A percentile compares a stretch with the other conserved stretches of the same genome.
These are phyloP conservation scores for Phytopythium litorale DNA, from an alignment of 352 stramenopile genomes.

Conservation along the genomic window DNA sequence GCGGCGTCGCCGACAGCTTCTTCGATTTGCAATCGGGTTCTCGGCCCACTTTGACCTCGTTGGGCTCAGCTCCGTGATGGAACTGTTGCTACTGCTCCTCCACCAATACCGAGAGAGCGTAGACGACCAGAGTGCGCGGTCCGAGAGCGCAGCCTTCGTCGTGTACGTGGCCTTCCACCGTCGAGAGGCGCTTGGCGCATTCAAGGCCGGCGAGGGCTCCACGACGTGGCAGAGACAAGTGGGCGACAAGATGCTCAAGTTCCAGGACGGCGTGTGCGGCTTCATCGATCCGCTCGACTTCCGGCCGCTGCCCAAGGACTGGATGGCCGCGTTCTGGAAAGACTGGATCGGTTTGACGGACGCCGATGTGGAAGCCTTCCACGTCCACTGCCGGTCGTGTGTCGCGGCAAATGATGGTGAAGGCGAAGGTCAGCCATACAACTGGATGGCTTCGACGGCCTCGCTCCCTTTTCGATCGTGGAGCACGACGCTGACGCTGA, in stretches of 20 bases:
- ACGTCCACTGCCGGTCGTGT: conserved; percentile 17
- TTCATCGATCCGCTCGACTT: conserved; percentile 16
- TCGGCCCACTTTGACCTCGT: conserved; percentile 43
- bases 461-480: neutral
- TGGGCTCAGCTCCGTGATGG: conserved; percentile 20
- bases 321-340: conserved; percentile 49
- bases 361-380: conserved; percentile 39
- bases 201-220: neutral
- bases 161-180: conserved; percentile 40
- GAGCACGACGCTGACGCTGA: neutral
- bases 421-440: neutral
- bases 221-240: neutral
- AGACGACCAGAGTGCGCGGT: neutral
- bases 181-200: conserved; percentile 12
- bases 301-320: conserved; percentile 35
- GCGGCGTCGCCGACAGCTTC: neutral
- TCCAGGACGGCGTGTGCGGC: conserved; percentile 32
- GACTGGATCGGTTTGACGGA: conserved; percentile 41
- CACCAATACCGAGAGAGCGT: conserved; percentile 12
- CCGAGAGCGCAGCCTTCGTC: conserved; percentile 25
- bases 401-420: conserved; percentile 8
- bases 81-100: conserved; percentile 23
- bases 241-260: conserved; percentile 12
- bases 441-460: neutral
- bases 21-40: conserved; percentile 32